phyloP scores from a whole-genome alignment of 495 filamentous ascomycete genomes.

The Pyrenula massariospora region DNA sequence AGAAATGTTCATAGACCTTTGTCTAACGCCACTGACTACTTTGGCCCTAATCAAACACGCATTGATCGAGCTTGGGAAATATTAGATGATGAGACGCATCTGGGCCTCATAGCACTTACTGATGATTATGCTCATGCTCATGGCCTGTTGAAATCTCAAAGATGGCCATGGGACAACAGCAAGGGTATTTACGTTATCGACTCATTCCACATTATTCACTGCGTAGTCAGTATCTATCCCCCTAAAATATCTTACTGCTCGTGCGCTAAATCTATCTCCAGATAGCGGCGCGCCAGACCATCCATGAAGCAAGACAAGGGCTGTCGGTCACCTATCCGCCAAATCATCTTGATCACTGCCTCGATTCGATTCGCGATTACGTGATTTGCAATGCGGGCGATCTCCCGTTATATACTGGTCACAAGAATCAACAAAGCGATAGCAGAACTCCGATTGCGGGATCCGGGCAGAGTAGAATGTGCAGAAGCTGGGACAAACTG shows the following conservation, averaged over 20 bases:
- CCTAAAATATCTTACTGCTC: background rate
- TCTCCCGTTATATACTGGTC: conserved; percentile 9
- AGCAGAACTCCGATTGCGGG: background rate
- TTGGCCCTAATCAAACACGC: background rate
- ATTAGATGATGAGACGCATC: background rate
- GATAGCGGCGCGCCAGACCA: background rate
- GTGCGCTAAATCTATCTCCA: background rate
- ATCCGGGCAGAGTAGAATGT: conserved; percentile 4
- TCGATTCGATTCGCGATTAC: conserved; percentile 10
- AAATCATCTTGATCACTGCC: conserved; percentile 9
- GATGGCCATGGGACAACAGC: conserved; percentile 5
- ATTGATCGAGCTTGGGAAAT: background rate
- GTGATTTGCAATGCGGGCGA: conserved; percentile 8
- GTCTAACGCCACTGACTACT: background rate
- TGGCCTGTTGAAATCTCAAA: conserved; percentile 7
- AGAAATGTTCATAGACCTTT: background rate
- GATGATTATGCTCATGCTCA: background rate
- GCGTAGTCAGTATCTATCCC: conserved; percentile 5
- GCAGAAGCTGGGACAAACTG: conserved; percentile 7
- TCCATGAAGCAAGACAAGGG: background rate
- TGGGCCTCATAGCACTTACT: background rate
- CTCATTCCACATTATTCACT: conserved; percentile 15
- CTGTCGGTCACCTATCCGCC: background rate
- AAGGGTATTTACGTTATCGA: conserved; percentile 13
- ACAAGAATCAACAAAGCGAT: conserved; percentile 6